These are phyloP conservation scores for Elaphomyces granulatus DNA, from an alignment of 495 filamentous ascomycete genomes.

Conservation along the genomic window DNA sequence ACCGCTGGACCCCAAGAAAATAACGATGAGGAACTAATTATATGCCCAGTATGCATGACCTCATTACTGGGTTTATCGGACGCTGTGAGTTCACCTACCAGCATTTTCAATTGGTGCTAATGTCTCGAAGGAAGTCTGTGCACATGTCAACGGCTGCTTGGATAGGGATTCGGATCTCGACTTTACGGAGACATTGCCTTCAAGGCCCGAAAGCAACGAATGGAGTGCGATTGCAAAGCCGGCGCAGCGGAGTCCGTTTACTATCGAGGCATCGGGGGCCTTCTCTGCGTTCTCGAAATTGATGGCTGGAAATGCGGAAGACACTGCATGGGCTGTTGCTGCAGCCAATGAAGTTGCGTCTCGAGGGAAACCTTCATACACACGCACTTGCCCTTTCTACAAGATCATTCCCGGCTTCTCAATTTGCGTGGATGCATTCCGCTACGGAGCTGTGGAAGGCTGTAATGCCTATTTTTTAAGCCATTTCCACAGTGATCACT, in stretches of 20 bases:
- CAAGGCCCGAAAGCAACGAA: slow-evolving; percentile 29
- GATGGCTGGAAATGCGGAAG: slow-evolving; percentile 83
- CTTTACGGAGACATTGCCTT: slow-evolving; percentile 13
- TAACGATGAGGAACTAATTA: too few species aligned
- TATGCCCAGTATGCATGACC: slow-evolving; percentile 70
- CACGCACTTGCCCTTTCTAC: slow-evolving; percentile 92
- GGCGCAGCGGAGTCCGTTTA: slow-evolving; percentile 61
- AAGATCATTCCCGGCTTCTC: slow-evolving; percentile 88
- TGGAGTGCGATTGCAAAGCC: slow-evolving; percentile 57
- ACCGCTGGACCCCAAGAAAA: slow-evolving; percentile 14
- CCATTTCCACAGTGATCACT: slow-evolving; percentile 97
- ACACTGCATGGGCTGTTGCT: slow-evolving; percentile 76
- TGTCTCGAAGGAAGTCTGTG: slow-evolving; percentile 32
- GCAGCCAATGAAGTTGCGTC: slow-evolving; percentile 64
- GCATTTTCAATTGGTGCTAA: slow-evolving; percentile 6
- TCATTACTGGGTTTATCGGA: slow-evolving; percentile 45
- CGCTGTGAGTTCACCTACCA: slow-evolving; percentile 24
- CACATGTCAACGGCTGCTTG: slow-evolving; percentile 85
- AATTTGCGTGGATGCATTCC: slow-evolving; percentile 92
- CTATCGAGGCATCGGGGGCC: slow-evolving; percentile 24
- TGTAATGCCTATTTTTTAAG: slow-evolving; percentile 94
- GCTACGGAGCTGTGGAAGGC: slow-evolving; percentile 83
- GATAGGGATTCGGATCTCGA: slow-evolving; percentile 57
- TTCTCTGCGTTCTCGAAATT: slow-evolving; percentile 75
- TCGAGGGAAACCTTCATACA: slow-evolving; percentile 77